Base-by-base conservation (phyloP, 2,329 filamentous ascomycete genomes). In the Endocalyx cinctus region DNA sequence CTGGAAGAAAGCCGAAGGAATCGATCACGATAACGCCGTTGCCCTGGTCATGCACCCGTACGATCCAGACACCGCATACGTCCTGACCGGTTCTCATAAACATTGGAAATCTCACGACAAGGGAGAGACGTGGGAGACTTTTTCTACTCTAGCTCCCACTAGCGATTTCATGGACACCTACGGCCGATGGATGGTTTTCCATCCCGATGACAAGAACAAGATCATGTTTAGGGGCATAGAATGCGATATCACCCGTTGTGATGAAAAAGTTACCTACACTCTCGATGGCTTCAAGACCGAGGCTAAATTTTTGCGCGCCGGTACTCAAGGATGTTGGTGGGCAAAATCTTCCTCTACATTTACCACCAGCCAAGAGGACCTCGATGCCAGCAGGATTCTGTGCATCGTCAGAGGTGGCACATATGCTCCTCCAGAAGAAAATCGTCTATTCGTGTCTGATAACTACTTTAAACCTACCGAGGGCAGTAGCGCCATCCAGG, bases 41-140 rank as follows among this genome's bases (percentile, higher is more conserved):
- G 67, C 78, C 43, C 69, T 97, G 31, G 62, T 78, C 50, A 80
- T 85, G 67, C 90, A 95, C 62, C 79, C 84, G 4, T 87, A 76
- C 60, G 83, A 97, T 56, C 68, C 78, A 33, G 72, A 82, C 43
- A 80, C 84, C 34, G 94, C 92, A 17, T 90, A 92, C 46, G 78
- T 89, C 37, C 59, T 96, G 38, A 88, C 87, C 12, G 64, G 72
- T 35, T 67, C 72, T 38, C 73, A 69, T 30, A 73, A 68, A 33
- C 90, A 97, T 63, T 97, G 81, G 76, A 80, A 84, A 51, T 97
- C 90, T 1, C 75, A 75, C 12, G 83, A 98, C 58, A 77, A 77
- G 50, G 94, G 89, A 42, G 75, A 92, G 61, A 80, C 74, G 6
- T 98, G 92, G 92, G 62, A 69, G 31, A 61, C 72, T 34, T 97